phyloP scores from a whole-genome alignment of 345 rosid species.

The Populus pruinosa region DNA sequence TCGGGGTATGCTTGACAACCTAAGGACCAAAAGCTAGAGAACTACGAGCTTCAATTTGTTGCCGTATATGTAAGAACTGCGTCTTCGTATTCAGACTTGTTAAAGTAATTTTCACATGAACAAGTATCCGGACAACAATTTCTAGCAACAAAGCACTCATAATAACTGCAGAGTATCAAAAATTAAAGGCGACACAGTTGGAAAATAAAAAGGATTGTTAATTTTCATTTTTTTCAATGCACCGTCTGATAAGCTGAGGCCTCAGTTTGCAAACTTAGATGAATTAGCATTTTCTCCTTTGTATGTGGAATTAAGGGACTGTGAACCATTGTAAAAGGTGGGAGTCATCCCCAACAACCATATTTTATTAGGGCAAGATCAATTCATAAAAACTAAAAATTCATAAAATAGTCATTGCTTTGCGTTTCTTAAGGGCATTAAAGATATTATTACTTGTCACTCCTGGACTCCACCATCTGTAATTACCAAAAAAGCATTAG shows the following conservation, averaged over 20 bases:
- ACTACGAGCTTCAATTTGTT: too few relatives aligned
- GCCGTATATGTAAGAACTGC: too few relatives aligned
- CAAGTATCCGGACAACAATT: conserved; percentile 35
- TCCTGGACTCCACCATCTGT: neutral
- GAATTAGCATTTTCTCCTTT: neutral
- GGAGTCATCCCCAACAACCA: neutral
- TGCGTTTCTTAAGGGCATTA: neutral
- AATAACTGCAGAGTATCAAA: conserved; percentile 35
- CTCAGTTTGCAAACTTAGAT: neutral
- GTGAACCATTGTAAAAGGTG: neutral
- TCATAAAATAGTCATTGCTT: neutral
- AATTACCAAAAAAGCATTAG: neutral
- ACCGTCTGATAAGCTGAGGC: neutral
- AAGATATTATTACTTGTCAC: neutral
- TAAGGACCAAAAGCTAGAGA: too few relatives aligned
- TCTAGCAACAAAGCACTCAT: conserved; percentile 46
- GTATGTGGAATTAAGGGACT: neutral
- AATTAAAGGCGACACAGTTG: neutral
- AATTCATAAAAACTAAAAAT: neutral
- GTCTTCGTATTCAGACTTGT: too few relatives aligned
- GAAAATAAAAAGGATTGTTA: neutral
- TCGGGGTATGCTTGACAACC: too few relatives aligned
- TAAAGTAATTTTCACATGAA: conserved; percentile 31
- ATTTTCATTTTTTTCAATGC: neutral
- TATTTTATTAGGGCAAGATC: neutral